These are phyloP conservation scores for Graphium sp. DNA, from an alignment of 2,329 filamentous ascomycete genomes.

Conservation along the genomic window DNA sequence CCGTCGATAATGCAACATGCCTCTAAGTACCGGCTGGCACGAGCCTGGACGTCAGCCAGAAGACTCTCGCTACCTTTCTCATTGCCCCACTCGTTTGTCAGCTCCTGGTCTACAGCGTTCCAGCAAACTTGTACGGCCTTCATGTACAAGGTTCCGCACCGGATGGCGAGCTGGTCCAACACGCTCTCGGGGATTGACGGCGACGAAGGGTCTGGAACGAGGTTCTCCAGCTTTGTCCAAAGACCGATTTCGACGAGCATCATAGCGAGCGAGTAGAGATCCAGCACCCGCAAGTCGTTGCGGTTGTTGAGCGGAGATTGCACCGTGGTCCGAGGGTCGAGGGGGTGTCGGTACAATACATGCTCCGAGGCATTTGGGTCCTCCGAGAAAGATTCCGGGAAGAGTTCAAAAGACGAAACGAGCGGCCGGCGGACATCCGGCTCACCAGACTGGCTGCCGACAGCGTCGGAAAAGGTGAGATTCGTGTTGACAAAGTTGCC, in stretches of 20 bases:
- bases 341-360: slow-evolving; percentile 47
- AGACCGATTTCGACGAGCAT: slow-evolving; percentile 59
- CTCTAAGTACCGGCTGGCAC: slow-evolving; percentile 39
- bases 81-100: slow-evolving; percentile 27
- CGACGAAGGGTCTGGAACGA: slow-evolving; percentile 24
- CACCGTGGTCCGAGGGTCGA: slow-evolving; percentile 35
- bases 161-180: slow-evolving; percentile 44
- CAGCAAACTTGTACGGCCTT: slow-evolving; percentile 59
- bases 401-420: slow-evolving; percentile 60
- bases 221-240: slow-evolving; percentile 49
- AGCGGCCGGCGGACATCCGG: slow-evolving; percentile 52
- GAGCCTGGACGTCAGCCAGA: slow-evolving; percentile 33
- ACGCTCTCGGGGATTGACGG: slow-evolving; percentile 43
- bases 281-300: slow-evolving; percentile 40
- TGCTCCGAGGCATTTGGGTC: slow-evolving; percentile 13
- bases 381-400: slow-evolving; percentile 23
- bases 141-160: slow-evolving; percentile 60
- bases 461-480: slow-evolving; percentile 44
- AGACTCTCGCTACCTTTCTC: slow-evolving; percentile 28
- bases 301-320: slow-evolving; percentile 28
- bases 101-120: slow-evolving; percentile 48
- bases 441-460: slow-evolving; percentile 22
- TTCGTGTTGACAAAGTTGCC: slow-evolving; percentile 53
- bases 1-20: slow-evolving; percentile 46
- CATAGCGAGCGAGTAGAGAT: slow-evolving; percentile 59